A percentile compares a stretch with the other conserved stretches of the same genome.
Evolutionary conservation across 1,284 basidiomycete genomes (phyloP).

Genomic region (Rugosomyces carneus): DNA sequence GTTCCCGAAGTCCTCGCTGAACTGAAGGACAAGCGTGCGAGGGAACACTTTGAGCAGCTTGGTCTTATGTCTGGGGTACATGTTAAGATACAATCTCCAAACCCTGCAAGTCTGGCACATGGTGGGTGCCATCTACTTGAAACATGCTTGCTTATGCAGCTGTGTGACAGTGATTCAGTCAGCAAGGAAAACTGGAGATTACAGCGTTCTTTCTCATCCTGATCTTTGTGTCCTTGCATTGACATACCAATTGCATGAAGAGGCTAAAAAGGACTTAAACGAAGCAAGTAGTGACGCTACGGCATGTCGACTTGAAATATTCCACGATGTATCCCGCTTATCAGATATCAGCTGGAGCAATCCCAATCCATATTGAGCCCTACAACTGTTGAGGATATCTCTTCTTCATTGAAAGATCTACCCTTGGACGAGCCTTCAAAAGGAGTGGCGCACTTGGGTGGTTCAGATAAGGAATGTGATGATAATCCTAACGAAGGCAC

Average conservation of each 20-base stretch:
- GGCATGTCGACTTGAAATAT: background rate
- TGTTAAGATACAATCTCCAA: conserved; percentile 69
- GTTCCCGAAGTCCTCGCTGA: conserved; percentile 88
- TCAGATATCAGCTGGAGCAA: conserved; percentile 21
- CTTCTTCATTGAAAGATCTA: conserved; percentile 19
- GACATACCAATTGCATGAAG: conserved; percentile 71
- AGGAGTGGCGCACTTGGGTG: no score
- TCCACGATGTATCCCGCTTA: conserved; percentile 10
- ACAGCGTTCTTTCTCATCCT: conserved; percentile 84
- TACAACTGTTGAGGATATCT: conserved; percentile 19
- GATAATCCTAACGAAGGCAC: background rate
- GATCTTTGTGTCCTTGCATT: conserved; percentile 92
- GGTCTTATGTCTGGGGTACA: conserved; percentile 71
- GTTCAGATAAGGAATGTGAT: no score
- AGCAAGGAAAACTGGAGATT: conserved; percentile 97
- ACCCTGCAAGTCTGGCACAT: conserved; percentile 67
- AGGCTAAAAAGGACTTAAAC: conserved; percentile 47
- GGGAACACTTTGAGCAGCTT: conserved; percentile 80
- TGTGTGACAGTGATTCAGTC: conserved; percentile 69
- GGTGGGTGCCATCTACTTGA: conserved; percentile 51
- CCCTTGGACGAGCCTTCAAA: conserved; percentile 13
- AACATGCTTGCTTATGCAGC: conserved; percentile 14
- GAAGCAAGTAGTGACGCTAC: background rate
- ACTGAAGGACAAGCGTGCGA: conserved; percentile 79
- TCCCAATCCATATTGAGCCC: conserved; percentile 6